phyloP scores from a whole-genome alignment of 2,329 filamentous ascomycete species.

The Colletotrichum zoysiae region DNA sequence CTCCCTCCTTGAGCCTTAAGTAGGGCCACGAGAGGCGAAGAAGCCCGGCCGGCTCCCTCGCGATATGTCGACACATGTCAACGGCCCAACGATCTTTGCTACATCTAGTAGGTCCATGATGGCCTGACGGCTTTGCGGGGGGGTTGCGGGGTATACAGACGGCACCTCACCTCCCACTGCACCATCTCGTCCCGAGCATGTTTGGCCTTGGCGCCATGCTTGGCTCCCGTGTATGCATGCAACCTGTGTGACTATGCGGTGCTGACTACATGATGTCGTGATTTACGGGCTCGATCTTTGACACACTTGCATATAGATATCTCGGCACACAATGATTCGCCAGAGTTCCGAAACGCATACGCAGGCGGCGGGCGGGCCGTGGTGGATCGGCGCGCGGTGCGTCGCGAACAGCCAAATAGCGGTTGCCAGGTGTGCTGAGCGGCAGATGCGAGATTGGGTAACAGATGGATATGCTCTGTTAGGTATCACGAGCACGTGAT shows the following conservation, averaged over 20 bases:
- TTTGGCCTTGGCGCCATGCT: neutral
- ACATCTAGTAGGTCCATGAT: neutral
- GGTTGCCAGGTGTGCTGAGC: neutral
- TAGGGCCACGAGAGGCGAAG: fast-evolving
- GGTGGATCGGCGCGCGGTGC: neutral
- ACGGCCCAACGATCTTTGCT: neutral
- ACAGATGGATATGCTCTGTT: no score
- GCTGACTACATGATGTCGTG: neutral
- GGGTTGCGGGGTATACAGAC: neutral
- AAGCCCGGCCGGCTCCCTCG: neutral
- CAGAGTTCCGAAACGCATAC: no score
- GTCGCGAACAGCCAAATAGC: neutral
- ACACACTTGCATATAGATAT: neutral
- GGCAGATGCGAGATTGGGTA: no score
- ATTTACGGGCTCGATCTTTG: neutral
- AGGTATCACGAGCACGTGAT: neutral
- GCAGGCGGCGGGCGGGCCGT: neutral
- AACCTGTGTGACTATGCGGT: neutral
- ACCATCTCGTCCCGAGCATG: neutral
- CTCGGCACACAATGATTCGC: neutral
- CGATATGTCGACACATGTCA: neutral
- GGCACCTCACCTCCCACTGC: neutral
- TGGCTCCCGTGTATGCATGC: neutral
- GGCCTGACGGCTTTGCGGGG: no score
- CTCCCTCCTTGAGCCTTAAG: neutral